Conservation (phyloP, 2,329 filamentous ascomycete genomes). For the Monascus ruber region DNA sequence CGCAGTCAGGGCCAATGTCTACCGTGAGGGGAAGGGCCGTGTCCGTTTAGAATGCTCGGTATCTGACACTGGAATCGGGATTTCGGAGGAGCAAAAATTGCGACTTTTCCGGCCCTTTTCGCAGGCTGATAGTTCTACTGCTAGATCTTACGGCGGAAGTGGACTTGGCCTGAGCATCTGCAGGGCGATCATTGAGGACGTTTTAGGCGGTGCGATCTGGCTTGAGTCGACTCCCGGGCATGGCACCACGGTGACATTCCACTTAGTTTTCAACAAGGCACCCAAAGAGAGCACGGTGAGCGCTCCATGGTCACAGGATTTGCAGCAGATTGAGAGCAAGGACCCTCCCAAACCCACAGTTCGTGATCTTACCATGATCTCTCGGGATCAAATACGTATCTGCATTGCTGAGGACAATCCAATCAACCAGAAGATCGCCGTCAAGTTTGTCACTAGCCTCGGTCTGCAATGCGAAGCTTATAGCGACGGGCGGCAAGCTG, state of each 20-base stretch:
- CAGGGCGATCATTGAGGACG: conserved; percentile 85
- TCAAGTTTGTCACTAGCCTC: conserved; percentile 76
- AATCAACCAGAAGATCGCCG: conserved; percentile 89
- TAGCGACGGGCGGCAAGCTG: conserved; percentile 77
- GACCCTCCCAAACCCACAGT: conserved; percentile 35
- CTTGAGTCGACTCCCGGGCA: conserved; percentile 62
- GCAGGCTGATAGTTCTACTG: conserved; percentile 82
- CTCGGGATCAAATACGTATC: conserved; percentile 67
- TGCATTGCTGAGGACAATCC: conserved; percentile 93
- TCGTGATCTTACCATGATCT: conserved; percentile 59
- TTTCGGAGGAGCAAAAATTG: conserved; percentile 61
- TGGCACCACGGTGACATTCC: conserved; percentile 59
- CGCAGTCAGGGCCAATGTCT: conserved; percentile 65
- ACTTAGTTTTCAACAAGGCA: conserved; percentile 75
- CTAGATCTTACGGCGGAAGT: conserved; percentile 82
- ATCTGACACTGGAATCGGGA: conserved; percentile 82
- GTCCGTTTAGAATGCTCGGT: conserved; percentile 77
- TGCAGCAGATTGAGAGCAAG: conserved; percentile 31
- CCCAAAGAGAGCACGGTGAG: conserved; percentile 46
- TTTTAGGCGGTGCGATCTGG: conserved; percentile 77
- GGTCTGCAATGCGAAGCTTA: conserved; percentile 83
- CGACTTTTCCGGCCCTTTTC: conserved; percentile 89
- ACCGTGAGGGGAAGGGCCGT: conserved; percentile 57
- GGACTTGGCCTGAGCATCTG: conserved; percentile 87
- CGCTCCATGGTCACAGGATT: conserved; percentile 43